A percentile compares a stretch with the other conserved stretches of the same genome.
These are phyloP conservation scores for Fusarium redolens DNA, from an alignment of 2,329 filamentous ascomycete species.

Conservation along the genomic window DNA sequence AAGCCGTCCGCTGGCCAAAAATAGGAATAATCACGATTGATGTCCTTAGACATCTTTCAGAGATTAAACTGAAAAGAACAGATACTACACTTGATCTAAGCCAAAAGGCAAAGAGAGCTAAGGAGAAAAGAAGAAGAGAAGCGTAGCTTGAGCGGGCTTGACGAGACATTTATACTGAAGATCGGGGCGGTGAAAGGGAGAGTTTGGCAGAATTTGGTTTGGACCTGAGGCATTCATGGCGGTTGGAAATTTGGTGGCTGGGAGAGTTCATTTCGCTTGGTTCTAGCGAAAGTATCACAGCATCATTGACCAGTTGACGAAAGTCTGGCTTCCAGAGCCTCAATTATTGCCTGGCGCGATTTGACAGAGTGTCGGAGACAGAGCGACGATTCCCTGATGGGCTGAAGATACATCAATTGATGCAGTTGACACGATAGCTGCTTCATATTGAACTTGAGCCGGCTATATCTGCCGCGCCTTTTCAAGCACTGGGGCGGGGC, in stretches of 20 bases:
- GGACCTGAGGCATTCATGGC: neutral
- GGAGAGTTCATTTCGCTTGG: constrained; percentile 14
- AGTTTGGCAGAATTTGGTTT: constrained; percentile 5
- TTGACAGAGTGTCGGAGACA: neutral
- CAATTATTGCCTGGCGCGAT: neutral
- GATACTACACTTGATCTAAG: constrained; percentile 35
- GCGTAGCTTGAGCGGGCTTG: neutral
- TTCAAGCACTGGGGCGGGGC: too few relatives aligned
- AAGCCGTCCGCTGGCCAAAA: constrained; percentile 18
- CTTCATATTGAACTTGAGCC: too few relatives aligned
- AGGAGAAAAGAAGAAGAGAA: constrained; percentile 21
- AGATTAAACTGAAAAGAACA: constrained; percentile 35
- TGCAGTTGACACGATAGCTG: too few relatives aligned
- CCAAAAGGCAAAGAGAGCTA: constrained; percentile 34
- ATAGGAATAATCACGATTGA: constrained; percentile 32
- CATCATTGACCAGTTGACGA: neutral
- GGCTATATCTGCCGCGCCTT: too few relatives aligned
- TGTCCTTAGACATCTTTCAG: constrained; percentile 31
- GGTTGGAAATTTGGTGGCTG: constrained; percentile 18
- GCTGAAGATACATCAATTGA: neutral
- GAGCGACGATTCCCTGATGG: neutral
- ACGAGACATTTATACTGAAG: neutral
- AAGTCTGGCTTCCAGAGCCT: neutral
- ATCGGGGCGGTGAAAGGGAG: neutral
- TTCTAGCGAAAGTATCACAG: neutral